Conservation (phyloP, 2,329 filamentous ascomycete genomes). For the Cercospora canescens region DNA sequence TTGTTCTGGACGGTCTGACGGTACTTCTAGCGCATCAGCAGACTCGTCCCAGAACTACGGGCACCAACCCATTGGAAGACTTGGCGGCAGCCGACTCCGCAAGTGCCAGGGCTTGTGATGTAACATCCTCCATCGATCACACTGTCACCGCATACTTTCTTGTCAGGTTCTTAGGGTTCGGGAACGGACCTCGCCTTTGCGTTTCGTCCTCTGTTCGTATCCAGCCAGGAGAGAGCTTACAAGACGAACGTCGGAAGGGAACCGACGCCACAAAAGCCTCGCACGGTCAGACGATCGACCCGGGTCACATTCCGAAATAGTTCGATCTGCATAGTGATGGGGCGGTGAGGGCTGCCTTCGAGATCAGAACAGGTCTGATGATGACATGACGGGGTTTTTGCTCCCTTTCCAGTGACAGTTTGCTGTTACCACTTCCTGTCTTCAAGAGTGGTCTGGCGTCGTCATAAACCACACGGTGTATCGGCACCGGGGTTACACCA, state of each 20-base stretch:
- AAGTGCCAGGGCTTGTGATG: background rate
- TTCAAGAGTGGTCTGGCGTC: background rate
- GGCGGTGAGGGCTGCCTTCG: conserved; percentile 1
- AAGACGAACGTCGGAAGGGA: background rate
- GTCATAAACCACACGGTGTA: background rate
- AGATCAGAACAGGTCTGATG: background rate
- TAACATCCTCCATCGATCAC: background rate
- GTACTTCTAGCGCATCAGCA: conserved; percentile 12
- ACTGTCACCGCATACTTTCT: background rate
- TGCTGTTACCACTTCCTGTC: background rate
- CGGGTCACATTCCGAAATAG: background rate
- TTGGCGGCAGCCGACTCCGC: background rate
- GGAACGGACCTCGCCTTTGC: background rate
- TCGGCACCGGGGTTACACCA: background rate
- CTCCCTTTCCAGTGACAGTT: background rate
- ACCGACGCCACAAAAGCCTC: conserved; percentile 16
- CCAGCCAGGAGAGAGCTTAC: background rate
- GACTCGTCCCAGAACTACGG: conserved; percentile 6
- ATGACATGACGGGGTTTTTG: background rate
- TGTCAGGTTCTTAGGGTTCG: background rate
- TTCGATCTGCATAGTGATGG: background rate
- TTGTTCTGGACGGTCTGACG: background rate
- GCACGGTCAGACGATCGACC: conserved; percentile 8
- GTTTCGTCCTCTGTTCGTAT: background rate
- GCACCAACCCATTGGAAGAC: background rate